phyloP scores from a whole-genome alignment of 1,139 yeast species.

The Blastobotrys niveus region DNA sequence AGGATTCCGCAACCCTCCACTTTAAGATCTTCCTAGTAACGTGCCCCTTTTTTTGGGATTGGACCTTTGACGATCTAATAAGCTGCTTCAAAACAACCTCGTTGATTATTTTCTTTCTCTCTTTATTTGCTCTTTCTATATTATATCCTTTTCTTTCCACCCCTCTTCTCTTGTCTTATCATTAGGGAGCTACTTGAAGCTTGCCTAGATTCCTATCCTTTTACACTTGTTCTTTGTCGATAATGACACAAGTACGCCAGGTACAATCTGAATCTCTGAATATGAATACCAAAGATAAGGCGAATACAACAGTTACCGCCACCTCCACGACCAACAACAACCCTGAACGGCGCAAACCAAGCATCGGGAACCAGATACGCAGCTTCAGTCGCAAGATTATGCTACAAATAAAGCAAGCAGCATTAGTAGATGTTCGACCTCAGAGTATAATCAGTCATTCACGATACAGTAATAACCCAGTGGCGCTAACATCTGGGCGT shows the following conservation, averaged over 20 bases:
- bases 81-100: no score
- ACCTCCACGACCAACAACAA: not conserved
- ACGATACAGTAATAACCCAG: not conserved
- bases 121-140: not conserved
- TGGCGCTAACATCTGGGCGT: not conserved
- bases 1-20: no score
- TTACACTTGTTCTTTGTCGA: not conserved
- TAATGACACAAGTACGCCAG: not conserved
- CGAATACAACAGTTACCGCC: not conserved
- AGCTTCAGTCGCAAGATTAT: not conserved
- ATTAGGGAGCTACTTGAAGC: not conserved
- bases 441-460: no score
- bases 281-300: not conserved
- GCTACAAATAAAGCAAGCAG: constrained; percentile 7
- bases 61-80: no score
- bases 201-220: not conserved
- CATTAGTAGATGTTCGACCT: constrained; percentile 3
- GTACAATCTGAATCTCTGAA: not conserved
- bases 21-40: no score
- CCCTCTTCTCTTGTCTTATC: not conserved
- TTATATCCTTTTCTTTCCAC: not conserved
- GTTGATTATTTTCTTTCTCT: not conserved
- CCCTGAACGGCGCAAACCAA: not conserved
- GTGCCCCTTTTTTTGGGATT: no score
- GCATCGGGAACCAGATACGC: constrained; percentile 4